Evolutionary conservation across 805 yeast genomes (phyloP), one percentile per base, ranked within the genome.

Genomic region (Lachancea thermotolerans): DNA sequence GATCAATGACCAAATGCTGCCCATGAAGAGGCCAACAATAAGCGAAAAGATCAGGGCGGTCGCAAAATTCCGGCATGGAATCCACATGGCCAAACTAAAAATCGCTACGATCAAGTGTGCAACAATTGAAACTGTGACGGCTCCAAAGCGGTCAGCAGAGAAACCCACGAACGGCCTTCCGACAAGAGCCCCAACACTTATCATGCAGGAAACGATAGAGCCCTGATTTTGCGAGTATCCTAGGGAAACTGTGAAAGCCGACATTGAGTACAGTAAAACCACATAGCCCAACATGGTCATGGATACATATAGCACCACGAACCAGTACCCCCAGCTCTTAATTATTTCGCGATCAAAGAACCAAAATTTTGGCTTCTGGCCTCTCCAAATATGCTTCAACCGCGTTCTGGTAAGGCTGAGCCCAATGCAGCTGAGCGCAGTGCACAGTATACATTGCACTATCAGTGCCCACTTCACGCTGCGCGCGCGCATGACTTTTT

Each of bases 281-380:
- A 79, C 83, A 53, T 81, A 81, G 0, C 85, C 86, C 50, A 80
- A 70, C 60, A 77, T 64, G 10, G 82, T 73, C 39, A 73, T 66
- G 42, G 72, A 64, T 11, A 72, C 63, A 57, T 71, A 75, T 18
- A 69, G 55, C 1, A 64, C 54, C 21, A 69, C 49, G 30, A 71
- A 47, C 72, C 73, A 72, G 49, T 71, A 63, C 0, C 78, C 78
- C 33, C 67, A 64, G 29, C 65, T 59, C 11, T 48, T 41, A 47
- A 73, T 59, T 14, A 75, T 66, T 25, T 55, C 52, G 12, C 40
- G 49, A 50, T 80, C 85, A 54, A 69, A 71, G 5, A 72, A 71
- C 70, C 38, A 61, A 60, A 21, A 72, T 57, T 29, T 63, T 55
- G 8, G 61, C 46, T 21, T 15, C 17, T 29, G 10, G 27, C 18